A percentile compares a stretch with the other conserved stretches of the same genome.
These are phyloP conservation scores for Deakozyma indianensis DNA, from an alignment of 805 yeast genomes.

Conservation along the genomic window DNA sequence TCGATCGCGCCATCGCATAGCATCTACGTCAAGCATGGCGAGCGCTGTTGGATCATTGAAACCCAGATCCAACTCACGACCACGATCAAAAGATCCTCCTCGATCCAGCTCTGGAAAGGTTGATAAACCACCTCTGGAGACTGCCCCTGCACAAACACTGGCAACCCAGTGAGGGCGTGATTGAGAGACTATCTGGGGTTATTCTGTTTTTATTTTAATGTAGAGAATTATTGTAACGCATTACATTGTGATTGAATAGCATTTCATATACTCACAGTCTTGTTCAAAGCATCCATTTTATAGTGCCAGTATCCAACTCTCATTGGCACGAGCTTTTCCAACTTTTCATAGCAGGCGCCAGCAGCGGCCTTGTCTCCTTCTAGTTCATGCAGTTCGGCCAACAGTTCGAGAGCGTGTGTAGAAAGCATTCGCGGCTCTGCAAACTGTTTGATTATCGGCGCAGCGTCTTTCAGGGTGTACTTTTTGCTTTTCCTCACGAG, in stretches of 20 bases:
- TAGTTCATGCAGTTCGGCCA: constrained; percentile 35
- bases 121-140: neutral
- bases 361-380: constrained; percentile 24
- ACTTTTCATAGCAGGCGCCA: constrained; percentile 31
- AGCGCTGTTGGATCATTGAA: neutral
- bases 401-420: constrained; percentile 47
- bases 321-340: constrained; percentile 48
- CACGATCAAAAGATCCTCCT: neutral
- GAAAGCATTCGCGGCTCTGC: constrained; percentile 30
- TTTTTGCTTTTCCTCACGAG: constrained; percentile 24
- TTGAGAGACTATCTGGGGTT: too few relatives aligned
- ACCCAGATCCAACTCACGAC: neutral
- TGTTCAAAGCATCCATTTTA: too few relatives aligned
- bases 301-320: constrained; percentile 49
- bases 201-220: too few relatives aligned
- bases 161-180: too few relatives aligned
- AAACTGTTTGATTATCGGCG: constrained; percentile 31
- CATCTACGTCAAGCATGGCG: too few relatives aligned
- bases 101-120: neutral
- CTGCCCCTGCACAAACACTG: too few relatives aligned
- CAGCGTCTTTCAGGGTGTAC: constrained; percentile 24
- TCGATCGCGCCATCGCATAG: neutral
- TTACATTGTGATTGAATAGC: too few relatives aligned
- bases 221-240: too few relatives aligned
- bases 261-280: too few relatives aligned